A percentile compares a stretch with the other conserved stretches of the same genome.
Evolutionary conservation across 2,329 filamentous ascomycete genomes (phyloP).

Genomic region (Alternaria metachromatica): DNA sequence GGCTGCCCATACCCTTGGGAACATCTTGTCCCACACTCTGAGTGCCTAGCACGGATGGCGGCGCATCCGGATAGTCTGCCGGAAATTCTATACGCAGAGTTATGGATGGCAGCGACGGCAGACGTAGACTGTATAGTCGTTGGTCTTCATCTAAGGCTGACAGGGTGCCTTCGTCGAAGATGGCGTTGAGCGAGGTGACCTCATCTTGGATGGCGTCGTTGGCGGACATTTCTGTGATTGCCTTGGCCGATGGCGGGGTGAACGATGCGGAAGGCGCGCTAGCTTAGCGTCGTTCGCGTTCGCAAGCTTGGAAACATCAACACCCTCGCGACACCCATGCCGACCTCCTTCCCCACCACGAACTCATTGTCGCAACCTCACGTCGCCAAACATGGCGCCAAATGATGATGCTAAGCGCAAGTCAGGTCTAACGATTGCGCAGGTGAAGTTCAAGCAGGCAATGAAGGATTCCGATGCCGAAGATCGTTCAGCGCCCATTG

Average conservation of each 20-base stretch:
- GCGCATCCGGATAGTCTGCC: constrained; percentile 72
- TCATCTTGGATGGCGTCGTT: constrained; percentile 68
- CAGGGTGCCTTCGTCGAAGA: constrained; percentile 75
- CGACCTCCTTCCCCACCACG: constrained; percentile 2
- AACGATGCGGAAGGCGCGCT: constrained; percentile 17
- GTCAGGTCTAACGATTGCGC: constrained; percentile 34
- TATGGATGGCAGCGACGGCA: constrained; percentile 68
- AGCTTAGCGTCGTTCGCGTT: constrained; percentile 12
- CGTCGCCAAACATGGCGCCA: constrained; percentile 24
- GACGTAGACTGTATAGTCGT: constrained; percentile 60
- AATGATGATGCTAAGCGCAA: constrained; percentile 33
- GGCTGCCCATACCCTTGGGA: constrained; percentile 73
- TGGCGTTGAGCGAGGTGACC: constrained; percentile 82
- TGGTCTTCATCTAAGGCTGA: constrained; percentile 29
- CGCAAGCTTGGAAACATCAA: constrained; percentile 12
- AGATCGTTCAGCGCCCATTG: constrained; percentile 25
- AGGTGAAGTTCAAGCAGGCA: constrained; percentile 38
- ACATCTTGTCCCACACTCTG: constrained; percentile 75
- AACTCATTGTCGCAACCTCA: constrained; percentile 8
- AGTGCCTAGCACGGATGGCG: constrained; percentile 77
- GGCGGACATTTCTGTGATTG: constrained; percentile 29
- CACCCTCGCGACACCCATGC: not conserved
- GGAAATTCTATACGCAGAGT: constrained; percentile 71
- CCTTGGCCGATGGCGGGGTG: constrained; percentile 17
- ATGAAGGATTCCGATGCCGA: constrained; percentile 30